Evolutionary conservation across 768 basidiomycete species (phyloP).

Genomic region (Cyathus striatus): DNA sequence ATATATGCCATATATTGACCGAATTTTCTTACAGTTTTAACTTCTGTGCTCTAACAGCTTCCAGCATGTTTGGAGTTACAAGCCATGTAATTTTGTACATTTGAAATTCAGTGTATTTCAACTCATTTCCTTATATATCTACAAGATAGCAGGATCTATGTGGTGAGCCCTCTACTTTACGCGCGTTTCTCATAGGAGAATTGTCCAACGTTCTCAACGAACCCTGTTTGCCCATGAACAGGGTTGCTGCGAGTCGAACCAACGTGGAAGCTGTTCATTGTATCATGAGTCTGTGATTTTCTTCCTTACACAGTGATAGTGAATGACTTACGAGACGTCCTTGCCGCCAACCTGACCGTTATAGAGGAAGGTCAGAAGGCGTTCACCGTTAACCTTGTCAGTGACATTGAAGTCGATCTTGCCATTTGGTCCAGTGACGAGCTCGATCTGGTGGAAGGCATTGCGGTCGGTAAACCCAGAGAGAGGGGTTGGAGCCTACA

Average conservation of each 20-base stretch:
- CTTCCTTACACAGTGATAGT: too few relatives aligned
- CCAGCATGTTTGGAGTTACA: too few relatives aligned
- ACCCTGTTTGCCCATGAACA: not conserved
- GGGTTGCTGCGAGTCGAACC: not conserved
- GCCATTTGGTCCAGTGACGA: not conserved
- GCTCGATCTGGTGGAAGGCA: not conserved
- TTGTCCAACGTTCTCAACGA: not conserved
- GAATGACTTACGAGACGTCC: not conserved
- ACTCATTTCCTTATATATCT: too few relatives aligned
- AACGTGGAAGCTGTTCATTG: not conserved
- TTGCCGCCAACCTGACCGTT: not conserved
- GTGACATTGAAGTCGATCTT: not conserved
- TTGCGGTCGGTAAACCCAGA: not conserved
- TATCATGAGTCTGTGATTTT: not conserved
- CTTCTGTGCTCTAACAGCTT: too few relatives aligned
- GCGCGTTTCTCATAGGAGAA: not conserved
- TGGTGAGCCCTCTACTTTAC: too few relatives aligned
- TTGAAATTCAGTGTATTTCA: too few relatives aligned
- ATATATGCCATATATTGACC: too few relatives aligned
- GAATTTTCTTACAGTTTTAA: too few relatives aligned
- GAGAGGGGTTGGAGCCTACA: not conserved
- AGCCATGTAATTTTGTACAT: too few relatives aligned
- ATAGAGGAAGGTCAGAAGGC: not conserved
- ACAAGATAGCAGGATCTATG: too few relatives aligned
- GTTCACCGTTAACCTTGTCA: not conserved